These are phyloP conservation scores for Sporothrix sp. DNA, from an alignment of 2,329 filamentous ascomycete genomes.

Conservation along the genomic window DNA sequence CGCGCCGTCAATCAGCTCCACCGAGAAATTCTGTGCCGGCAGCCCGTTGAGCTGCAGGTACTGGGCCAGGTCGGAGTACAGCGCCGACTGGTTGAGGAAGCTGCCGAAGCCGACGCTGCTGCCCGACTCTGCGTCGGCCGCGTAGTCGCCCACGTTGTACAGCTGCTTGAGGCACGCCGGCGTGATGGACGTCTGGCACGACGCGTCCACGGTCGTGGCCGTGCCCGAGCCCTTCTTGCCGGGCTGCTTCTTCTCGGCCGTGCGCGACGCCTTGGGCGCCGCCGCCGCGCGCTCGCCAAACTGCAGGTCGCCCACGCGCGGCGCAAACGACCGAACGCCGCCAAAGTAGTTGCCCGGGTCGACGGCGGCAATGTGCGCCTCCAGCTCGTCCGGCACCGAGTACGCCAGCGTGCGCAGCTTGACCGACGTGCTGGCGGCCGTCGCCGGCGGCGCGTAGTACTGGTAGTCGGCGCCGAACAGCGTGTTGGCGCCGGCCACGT, in stretches of 20 bases:
- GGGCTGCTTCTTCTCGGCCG: conserved; percentile 16
- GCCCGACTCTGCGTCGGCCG: conserved; percentile 25
- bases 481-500: conserved; percentile 21
- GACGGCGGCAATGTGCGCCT: conserved; percentile 48
- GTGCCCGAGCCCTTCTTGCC: conserved; percentile 29
- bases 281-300: not conserved
- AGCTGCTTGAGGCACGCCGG: conserved; percentile 39
- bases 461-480: conserved; percentile 24
- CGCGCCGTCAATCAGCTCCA: conserved; percentile 46
- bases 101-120: conserved; percentile 30
- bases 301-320: conserved; percentile 1
- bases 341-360: conserved; percentile 57
- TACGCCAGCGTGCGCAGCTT: conserved; percentile 47
- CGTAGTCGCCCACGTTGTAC: conserved; percentile 37
- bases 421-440: conserved; percentile 11
- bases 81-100: conserved; percentile 40
- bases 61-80: conserved; percentile 43
- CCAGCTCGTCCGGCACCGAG: conserved; percentile 48
- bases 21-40: conserved; percentile 42
- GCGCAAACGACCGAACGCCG: conserved; percentile 10
- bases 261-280: not conserved
- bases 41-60: conserved; percentile 39
- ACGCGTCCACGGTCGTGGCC: conserved; percentile 12
- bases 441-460: conserved; percentile 17
- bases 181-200: conserved; percentile 29